Evolutionary conservation across 345 rosid species (phyloP), one percentile per base, ranked within the genome.

Genomic region (Passiflora organensis): DNA sequence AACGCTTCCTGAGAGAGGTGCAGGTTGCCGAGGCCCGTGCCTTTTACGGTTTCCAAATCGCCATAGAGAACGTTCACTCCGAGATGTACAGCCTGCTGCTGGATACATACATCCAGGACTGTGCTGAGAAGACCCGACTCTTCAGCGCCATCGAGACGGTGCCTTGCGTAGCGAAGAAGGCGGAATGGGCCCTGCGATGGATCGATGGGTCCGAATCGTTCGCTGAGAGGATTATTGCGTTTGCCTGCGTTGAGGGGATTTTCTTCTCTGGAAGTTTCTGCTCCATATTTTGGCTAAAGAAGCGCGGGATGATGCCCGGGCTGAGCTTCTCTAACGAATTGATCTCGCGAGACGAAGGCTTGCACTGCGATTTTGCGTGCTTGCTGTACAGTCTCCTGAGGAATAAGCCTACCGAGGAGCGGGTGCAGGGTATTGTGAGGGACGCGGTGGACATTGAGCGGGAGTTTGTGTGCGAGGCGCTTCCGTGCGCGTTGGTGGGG

Each of bases 191-290:
- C 0, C 49, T 89, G 50, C 73, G 32, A 1, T 93, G 99, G 99
- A 83, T 93, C 72, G 83, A n/a, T n/a, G n/a, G n/a, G n/a, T n/a
- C n/a, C n/a, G n/a, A 86, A 53, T 44, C 83, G 0, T 93, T 93
- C 59, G 95, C 95, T 0, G 97, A 93, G 72, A 48, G 97, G 19
- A 0, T 93, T 23, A 38, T 93, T 0, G 99, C 88, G 0, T 93
- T 93, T 21, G 95, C 99, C 6, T 93, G 99, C 46, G 96, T 93
- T 6, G 99, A 93, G 63, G 99, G 99, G 4, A 93, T 89, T 23
- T 89, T 89, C 70, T 89, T 89, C 89, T 89, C 96, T 11, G 95
- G 95, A 2, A 82, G 89, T 56, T 93, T 93, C 59, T 93, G 99
- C 55, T 69, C 97, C 0, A 93, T 89, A 28, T 93, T 89, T 60